Evolutionary conservation across 2,329 filamentous ascomycete genomes (phyloP).

Genomic region (Monosporascus cannonballus): DNA sequence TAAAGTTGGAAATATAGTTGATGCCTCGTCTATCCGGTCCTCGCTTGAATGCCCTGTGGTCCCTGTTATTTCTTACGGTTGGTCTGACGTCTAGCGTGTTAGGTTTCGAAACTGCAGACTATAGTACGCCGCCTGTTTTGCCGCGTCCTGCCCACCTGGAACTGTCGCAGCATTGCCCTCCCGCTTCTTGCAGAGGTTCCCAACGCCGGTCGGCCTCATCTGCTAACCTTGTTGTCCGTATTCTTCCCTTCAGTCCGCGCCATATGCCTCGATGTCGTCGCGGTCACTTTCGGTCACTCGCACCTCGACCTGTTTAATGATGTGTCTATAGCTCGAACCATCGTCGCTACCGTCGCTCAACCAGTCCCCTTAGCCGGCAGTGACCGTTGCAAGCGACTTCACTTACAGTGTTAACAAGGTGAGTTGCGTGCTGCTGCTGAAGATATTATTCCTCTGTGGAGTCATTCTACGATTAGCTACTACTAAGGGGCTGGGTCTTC

Average conservation of each 20-base stretch:
- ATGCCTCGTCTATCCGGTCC: too few species aligned
- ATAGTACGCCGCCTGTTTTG: not conserved
- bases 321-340: not conserved
- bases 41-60: too few species aligned
- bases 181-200: too few species aligned
- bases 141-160: too few species aligned
- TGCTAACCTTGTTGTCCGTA: not conserved
- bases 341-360: too few species aligned
- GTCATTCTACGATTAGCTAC: too few species aligned
- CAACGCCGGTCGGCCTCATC: not conserved
- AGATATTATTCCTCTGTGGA: not conserved
- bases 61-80: too few species aligned
- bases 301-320: not conserved
- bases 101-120: too few species aligned
- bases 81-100: too few species aligned
- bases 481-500: not conserved
- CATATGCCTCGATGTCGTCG: not conserved
- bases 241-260: not conserved
- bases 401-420: not conserved
- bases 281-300: not conserved
- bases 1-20: too few species aligned
- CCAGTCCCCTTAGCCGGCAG: not conserved
- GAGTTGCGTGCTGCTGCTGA: not conserved
- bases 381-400: not conserved
- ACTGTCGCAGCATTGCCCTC: too few species aligned